Conservation (phyloP, 208 protist species). For the Acanthamoeba culbertsoni region DNA sequence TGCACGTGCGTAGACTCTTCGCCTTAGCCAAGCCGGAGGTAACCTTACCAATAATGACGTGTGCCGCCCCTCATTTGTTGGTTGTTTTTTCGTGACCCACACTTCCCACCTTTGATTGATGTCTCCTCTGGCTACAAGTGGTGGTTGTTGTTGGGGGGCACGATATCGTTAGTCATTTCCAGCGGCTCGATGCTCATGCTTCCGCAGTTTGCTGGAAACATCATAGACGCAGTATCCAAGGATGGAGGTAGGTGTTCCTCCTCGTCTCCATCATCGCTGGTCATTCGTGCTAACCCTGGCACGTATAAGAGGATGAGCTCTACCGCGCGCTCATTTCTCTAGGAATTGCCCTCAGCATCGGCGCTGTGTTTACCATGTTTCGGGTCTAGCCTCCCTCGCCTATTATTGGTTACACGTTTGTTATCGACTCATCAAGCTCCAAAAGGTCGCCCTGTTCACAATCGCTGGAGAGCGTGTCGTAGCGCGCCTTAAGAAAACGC, state of each 20-base stretch:
- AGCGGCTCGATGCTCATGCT: constrained; percentile 33
- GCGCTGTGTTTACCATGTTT: not conserved
- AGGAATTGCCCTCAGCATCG: not conserved
- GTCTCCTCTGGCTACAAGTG: not conserved
- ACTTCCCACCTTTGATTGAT: not conserved
- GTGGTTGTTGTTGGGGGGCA: not conserved
- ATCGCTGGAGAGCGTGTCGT: constrained; percentile 70
- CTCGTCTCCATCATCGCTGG: not conserved
- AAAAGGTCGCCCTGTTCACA: not conserved
- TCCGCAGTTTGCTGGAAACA: not conserved
- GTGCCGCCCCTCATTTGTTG: not conserved
- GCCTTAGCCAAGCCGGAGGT: constrained; percentile 5
- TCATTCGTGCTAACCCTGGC: not conserved
- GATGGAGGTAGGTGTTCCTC: not conserved
- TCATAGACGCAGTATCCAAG: constrained; percentile 49
- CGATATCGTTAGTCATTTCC: not conserved
- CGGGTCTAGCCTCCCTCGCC: not conserved
- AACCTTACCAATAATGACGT: no score
- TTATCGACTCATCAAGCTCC: not conserved
- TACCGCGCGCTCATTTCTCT: not conserved
- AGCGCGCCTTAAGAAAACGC: constrained; percentile 62
- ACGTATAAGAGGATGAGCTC: not conserved
- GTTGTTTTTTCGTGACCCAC: not conserved
- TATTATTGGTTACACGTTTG: no score
- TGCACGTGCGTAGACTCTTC: not conserved